Base-by-base conservation (phyloP, 495 filamentous ascomycete species). In the Talaromyces thailandensis region DNA sequence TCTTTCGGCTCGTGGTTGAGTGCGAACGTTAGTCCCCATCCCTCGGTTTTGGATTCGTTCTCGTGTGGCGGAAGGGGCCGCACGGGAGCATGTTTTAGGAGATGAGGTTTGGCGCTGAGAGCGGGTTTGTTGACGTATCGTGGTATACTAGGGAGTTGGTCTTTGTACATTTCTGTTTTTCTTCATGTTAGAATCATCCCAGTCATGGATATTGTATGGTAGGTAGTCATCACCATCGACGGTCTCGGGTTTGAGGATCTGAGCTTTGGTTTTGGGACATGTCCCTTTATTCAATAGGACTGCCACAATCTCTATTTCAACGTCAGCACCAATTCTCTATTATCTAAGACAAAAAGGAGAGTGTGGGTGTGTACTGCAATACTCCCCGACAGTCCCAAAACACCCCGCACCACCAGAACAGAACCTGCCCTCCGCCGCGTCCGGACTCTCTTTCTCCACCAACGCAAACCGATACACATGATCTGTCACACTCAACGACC, bases 1-100 rank as follows among this genome's bases (percentile, higher is more conserved):
- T 64, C 64, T 4, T 69, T 68, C 16, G 64, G 58, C 0, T 64
- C 56, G 25, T 70, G 43, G 56, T 65, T 80, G 52, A 87, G 64
- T 71, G 84, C 76, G 65, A 85, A 85, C 0, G 77, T 79, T 23
- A 88, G 65, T 0, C 84, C 85, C 83, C 83, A 86, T 26, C 85
- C 85, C 65, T 86, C 81, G 4, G 81, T 74, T 62, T 80, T 70
- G 31, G 79, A 74, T 6, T 72, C 73, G 5, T 74, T 65, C 37
- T 40, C 35, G 35, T 80, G 73, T 4, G 82, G 81, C 5, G 55
- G 16, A 0, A 57, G 55, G 66, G 86, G 83, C 18, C 86, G 24
- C 16, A 80, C 79, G 4, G 74, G 64, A 6, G 73, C 53, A 9
- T 68, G 58, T 67, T 80, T 80, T 12, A 76, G 77, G n/a, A 82